Conservation (phyloP, 371 early-diverging fungal species). For the Rhizopus microsporus region DNA sequence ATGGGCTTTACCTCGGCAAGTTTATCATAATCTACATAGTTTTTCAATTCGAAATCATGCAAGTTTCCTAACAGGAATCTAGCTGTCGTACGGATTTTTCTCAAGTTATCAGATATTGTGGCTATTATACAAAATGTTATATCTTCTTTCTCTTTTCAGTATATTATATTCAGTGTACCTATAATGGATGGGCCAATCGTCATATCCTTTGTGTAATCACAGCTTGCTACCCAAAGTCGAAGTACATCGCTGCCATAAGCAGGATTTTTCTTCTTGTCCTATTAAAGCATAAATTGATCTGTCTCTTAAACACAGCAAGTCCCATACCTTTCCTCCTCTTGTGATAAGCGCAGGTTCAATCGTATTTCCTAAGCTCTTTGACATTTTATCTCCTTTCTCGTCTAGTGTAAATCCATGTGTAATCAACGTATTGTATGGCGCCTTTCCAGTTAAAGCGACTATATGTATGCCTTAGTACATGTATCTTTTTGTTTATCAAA, state of each 20-base stretch:
- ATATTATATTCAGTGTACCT: slow-evolving; percentile 25
- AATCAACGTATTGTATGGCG: slow-evolving; percentile 83
- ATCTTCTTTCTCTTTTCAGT: background rate
- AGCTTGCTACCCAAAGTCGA: slow-evolving; percentile 83
- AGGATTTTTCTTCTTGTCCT: slow-evolving; percentile 68
- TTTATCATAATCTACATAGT: slow-evolving; percentile 56
- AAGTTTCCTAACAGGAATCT: slow-evolving; percentile 85
- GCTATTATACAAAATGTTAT: slow-evolving; percentile 21
- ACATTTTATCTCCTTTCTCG: slow-evolving; percentile 90
- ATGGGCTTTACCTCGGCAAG: slow-evolving; percentile 41
- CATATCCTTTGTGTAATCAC: slow-evolving; percentile 83
- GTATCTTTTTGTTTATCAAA: background rate
- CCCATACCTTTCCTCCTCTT: slow-evolving; percentile 63
- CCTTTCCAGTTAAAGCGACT: slow-evolving; percentile 75
- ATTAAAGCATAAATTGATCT: background rate
- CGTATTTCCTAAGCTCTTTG: slow-evolving; percentile 92
- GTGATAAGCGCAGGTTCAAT: slow-evolving; percentile 76
- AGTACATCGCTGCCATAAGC: slow-evolving; percentile 86
- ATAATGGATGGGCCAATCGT: slow-evolving; percentile 73
- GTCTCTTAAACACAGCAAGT: background rate
- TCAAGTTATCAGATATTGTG: slow-evolving; percentile 65
- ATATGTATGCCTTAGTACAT: background rate
- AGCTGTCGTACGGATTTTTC: slow-evolving; percentile 80
- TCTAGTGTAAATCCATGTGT: slow-evolving; percentile 96
- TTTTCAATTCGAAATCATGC: slow-evolving; percentile 56